Percentiles rank a stretch among this genome's conserved stretches.
These are phyloP conservation scores for Aspergillus glaucus DNA, from an alignment of 2,329 filamentous ascomycete species.

Conservation along the genomic window DNA sequence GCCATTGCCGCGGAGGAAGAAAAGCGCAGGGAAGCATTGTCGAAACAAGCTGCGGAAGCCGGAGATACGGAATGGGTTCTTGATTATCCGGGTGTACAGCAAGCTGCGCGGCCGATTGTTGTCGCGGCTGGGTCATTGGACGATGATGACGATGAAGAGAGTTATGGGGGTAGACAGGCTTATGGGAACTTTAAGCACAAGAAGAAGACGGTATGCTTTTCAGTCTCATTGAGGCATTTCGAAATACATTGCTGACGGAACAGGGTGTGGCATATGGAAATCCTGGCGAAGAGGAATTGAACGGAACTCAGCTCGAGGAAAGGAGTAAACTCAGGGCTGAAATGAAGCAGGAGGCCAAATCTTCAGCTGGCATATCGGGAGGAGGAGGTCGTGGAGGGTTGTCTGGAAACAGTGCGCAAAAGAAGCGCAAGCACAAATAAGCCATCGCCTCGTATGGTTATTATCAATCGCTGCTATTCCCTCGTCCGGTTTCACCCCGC, in stretches of 20 bases:
- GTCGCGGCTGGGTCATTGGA: conserved; percentile 30
- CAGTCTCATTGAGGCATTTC: too few species aligned
- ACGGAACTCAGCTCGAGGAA: conserved; percentile 2
- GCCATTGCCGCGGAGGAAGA: conserved; percentile 37
- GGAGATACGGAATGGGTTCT: conserved; percentile 42
- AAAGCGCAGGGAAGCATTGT: conserved; percentile 34
- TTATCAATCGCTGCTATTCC: too few species aligned
- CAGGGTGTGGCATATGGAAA: conserved; percentile 2
- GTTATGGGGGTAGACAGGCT: conserved; percentile 27
- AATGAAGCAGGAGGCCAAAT: conserved; percentile 4
- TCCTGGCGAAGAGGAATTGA: conserved; percentile 1
- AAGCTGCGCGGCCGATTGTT: conserved; percentile 20
- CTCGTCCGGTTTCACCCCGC: neutral
- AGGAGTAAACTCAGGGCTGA: conserved; percentile 8
- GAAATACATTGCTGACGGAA: too few species aligned
- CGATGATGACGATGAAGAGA: conserved; percentile 22
- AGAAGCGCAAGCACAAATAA: conserved; percentile 20
- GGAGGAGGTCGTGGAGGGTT: too few species aligned
- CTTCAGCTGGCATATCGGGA: conserved; percentile 24
- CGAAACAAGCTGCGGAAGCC: conserved; percentile 36
- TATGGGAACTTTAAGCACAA: conserved; percentile 37
- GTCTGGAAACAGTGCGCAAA: conserved; percentile 6
- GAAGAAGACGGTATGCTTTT: conserved; percentile 17
- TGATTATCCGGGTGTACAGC: conserved; percentile 21
- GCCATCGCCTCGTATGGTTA: neutral